Base-by-base conservation (phyloP, 768 basidiomycete genomes). In the Russula lepida region DNA sequence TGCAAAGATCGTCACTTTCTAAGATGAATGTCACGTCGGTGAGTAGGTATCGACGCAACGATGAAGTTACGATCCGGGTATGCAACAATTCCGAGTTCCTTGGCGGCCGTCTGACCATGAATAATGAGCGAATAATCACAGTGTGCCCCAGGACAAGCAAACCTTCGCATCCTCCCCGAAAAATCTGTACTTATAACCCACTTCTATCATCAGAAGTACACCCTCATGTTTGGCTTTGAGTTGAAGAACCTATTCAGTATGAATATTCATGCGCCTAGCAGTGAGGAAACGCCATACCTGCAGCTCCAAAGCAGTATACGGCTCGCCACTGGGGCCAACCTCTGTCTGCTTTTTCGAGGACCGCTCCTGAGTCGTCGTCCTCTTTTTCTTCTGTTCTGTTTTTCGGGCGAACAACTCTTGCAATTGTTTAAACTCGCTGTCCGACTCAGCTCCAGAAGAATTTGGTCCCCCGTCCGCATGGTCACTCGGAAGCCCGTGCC, bases 91-190 rank as follows among this genome's bases (percentile, higher is more conserved):
- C 89, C 88, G 32, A 95, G 79, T 67, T 86, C 87, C 71, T 81
- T 83, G 5, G 84, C 82, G 17, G 89, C 92, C 4, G 84, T 77
- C 88, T 51, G 33, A 21, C 58, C 30, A 46, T 25, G 12, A 49
- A 43, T 39, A 35, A 35, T 59, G 27, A 51, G 13, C 44, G 17
- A 35, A 55, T 30, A 32, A 21, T 27, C 3, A 53, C 35, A 19
- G 27, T 5, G 51, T 30, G 43, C 50, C 50, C 11, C 27, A 4
- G 56, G 43, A 15, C 33, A 1, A 28, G 30, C 7, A 33, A 54
- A 85, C 89, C 77, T 84, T 83, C 0, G 92, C 92, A 68, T 94
- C 92, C 23, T 92, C 85, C 52, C 84, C 86, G 67, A 85, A 93
- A 71, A 95, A 93, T 56, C 77, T 81, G 70, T 84, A 87, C 71